These are phyloP conservation scores for Emergomyces orientalis DNA, from an alignment of 2,329 filamentous ascomycete species.

Conservation along the genomic window DNA sequence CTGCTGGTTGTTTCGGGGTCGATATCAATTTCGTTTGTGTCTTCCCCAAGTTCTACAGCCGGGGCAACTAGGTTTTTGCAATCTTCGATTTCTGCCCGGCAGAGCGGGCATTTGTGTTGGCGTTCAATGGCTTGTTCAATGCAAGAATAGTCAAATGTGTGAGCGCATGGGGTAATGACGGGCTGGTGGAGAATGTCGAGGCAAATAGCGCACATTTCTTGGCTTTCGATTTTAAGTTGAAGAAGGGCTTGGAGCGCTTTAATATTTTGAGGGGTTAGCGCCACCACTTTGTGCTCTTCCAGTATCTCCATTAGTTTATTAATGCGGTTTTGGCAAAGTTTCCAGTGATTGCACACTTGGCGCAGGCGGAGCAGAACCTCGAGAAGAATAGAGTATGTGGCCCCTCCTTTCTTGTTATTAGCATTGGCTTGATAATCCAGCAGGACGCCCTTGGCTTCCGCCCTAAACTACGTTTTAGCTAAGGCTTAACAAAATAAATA, in stretches of 20 bases:
- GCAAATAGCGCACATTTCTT: constrained; percentile 77
- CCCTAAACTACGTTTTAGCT: constrained; percentile 32
- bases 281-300: constrained; percentile 57
- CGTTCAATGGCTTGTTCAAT: constrained; percentile 64
- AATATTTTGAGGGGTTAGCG: constrained; percentile 62
- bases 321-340: constrained; percentile 66
- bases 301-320: constrained; percentile 61
- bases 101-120: constrained; percentile 78
- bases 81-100: constrained; percentile 58
- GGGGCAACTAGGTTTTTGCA: constrained; percentile 57
- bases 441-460: constrained; percentile 65
- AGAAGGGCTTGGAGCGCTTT: constrained; percentile 65
- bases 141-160: constrained; percentile 66
- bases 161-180: constrained; percentile 76
- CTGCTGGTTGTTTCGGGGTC: constrained; percentile 62
- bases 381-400: constrained; percentile 63
- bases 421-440: constrained; percentile 47
- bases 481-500: neutral
- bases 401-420: constrained; percentile 34
- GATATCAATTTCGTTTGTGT: constrained; percentile 41
- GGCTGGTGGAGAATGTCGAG: constrained; percentile 62
- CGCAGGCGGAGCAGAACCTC: constrained; percentile 74
- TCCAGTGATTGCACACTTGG: constrained; percentile 85
- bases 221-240: constrained; percentile 65
- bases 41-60: constrained; percentile 47